phyloP scores from a whole-genome alignment of 768 basidiomycete genomes.

The Auricularia sp. region DNA sequence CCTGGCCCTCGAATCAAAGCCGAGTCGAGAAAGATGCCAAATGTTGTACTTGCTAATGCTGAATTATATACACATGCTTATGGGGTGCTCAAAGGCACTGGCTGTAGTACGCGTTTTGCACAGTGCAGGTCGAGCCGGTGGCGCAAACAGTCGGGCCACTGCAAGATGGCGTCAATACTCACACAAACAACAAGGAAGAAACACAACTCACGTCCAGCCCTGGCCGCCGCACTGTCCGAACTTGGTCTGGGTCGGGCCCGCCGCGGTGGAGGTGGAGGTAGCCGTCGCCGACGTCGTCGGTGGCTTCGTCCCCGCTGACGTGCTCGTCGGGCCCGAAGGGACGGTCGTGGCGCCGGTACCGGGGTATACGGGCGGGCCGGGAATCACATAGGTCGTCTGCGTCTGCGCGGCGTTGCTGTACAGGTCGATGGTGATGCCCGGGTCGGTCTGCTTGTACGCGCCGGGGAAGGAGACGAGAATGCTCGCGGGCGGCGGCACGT shows the following conservation, averaged over 20 bases:
- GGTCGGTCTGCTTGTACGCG: constrained; percentile 20
- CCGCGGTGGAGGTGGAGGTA: constrained; percentile 6
- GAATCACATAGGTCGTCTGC: constrained; percentile 32
- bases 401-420: constrained; percentile 24
- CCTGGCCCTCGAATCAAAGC: too few relatives aligned
- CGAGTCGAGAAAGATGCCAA: too few relatives aligned
- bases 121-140: constrained; percentile 7
- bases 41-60: neutral
- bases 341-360: neutral
- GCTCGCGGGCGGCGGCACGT: constrained; percentile 20
- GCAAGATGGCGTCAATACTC: neutral
- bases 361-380: constrained; percentile 18
- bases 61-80: neutral
- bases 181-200: neutral
- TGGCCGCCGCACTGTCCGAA: constrained; percentile 9
- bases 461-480: constrained; percentile 29
- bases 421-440: constrained; percentile 29
- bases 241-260: constrained; percentile 5
- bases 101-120: constrained; percentile 8
- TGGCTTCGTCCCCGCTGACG: neutral
- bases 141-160: constrained; percentile 9
- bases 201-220: neutral
- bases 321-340: neutral
- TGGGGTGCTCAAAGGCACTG: constrained; percentile 4
- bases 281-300: constrained; percentile 1